phyloP scores from a whole-genome alignment of 371 early-diverging fungal genomes.

The Rhizopus arrhizus region DNA sequence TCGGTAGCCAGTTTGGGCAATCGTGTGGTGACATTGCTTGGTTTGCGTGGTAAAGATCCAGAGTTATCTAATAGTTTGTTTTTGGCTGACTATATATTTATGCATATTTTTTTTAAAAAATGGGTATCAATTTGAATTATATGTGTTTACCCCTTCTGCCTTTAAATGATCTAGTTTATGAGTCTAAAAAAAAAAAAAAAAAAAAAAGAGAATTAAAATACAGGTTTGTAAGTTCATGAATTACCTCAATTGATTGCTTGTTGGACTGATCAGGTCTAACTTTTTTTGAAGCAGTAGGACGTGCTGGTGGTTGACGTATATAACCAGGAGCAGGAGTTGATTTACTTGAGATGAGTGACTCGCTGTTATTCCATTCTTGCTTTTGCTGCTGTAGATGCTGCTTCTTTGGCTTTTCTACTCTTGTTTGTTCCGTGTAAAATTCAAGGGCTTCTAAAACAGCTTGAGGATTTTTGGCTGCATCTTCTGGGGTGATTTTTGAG shows the following conservation, averaged over 20 bases:
- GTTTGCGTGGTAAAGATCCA: conserved; percentile 16
- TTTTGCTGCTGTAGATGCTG: background rate
- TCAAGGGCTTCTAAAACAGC: conserved; percentile 97
- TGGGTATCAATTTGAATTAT: background rate
- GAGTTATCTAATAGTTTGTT: background rate
- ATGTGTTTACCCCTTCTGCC: background rate
- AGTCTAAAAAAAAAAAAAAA: background rate
- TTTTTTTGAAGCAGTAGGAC: conserved; percentile 7
- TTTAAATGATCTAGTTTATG: background rate
- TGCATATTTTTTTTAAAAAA: too few species aligned
- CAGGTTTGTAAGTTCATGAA: background rate
- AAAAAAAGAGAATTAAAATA: too few species aligned
- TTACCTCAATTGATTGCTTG: background rate
- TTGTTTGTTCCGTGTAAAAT: conserved; percentile 88
- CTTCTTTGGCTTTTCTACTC: conserved; percentile 37
- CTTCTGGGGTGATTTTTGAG: conserved; percentile 93
- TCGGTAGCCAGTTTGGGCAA: conserved; percentile 13
- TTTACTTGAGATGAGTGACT: conserved; percentile 21
- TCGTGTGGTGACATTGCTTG: conserved; percentile 3
- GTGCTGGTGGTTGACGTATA: conserved; percentile 24
- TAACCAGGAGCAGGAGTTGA: conserved; percentile 34
- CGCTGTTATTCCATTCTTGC: conserved; percentile 13
- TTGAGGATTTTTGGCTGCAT: conserved; percentile 94
- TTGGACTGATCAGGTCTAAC: conserved; percentile 2
- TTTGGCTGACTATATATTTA: background rate